Conservation (phyloP, 768 basidiomycete genomes). For the Amylocystis lapponica region DNA sequence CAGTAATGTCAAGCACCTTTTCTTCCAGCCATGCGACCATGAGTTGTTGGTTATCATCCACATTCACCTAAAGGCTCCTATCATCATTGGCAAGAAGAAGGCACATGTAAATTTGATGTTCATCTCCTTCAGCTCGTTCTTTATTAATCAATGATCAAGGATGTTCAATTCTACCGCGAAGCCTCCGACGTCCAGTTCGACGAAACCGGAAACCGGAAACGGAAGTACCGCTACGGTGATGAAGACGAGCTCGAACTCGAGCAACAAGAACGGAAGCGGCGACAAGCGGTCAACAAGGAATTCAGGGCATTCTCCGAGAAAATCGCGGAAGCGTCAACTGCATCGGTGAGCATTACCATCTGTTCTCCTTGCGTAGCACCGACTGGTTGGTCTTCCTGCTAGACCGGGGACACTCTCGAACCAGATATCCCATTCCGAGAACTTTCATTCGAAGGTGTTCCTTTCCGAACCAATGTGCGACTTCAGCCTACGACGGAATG, state of each 20-base stretch:
- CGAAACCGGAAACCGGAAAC: conserved; percentile 98
- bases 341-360: conserved; percentile 48
- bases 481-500: conserved; percentile 96
- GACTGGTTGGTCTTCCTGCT: conserved; percentile 16
- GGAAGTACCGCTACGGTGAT: conserved; percentile 94
- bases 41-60: conserved; percentile 94
- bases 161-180: conserved; percentile 97
- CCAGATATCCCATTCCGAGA: conserved; percentile 97
- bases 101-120: conserved; percentile 59
- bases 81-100: conserved; percentile 99
- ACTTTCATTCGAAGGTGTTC: conserved; percentile 94
- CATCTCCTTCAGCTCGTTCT: background rate
- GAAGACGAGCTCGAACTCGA: conserved; percentile 99
- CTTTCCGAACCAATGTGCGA: conserved; percentile 90
- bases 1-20: conserved; percentile 95
- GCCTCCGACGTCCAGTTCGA: conserved; percentile 97
- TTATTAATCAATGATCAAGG: conserved; percentile 40
- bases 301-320: conserved; percentile 92
- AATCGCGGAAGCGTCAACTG: conserved; percentile 76
- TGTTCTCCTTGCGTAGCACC: conserved; percentile 3
- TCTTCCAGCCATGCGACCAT: conserved; percentile 98
- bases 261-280: conserved; percentile 89
- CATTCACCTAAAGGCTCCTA: conserved; percentile 88
- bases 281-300: conserved; percentile 87
- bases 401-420: conserved; percentile 81